phyloP scores from a whole-genome alignment of 768 basidiomycete species.

The Termitomyces sp. region DNA sequence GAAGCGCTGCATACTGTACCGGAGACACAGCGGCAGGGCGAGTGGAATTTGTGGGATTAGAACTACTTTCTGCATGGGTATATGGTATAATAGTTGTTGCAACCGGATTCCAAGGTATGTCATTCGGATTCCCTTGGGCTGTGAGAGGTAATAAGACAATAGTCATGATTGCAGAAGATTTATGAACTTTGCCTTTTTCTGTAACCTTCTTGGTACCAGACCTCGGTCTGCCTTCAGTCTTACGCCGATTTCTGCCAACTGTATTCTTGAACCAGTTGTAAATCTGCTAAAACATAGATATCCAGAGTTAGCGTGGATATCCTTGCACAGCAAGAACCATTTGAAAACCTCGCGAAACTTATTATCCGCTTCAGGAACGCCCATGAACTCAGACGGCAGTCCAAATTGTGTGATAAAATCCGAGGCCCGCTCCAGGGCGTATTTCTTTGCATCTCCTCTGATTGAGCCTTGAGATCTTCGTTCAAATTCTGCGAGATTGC shows the following conservation, averaged over 20 bases:
- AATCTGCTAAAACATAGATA: constrained; percentile 44
- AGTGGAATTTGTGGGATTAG: constrained; percentile 28
- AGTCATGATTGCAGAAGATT: background rate
- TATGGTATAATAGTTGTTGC: constrained; percentile 34
- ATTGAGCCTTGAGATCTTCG: constrained; percentile 52
- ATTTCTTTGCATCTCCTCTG: constrained; percentile 67
- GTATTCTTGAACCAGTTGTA: constrained; percentile 77
- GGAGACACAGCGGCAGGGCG: constrained; percentile 29
- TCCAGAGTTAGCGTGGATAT: constrained; percentile 11
- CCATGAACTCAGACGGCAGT: constrained; percentile 48
- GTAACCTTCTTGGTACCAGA: constrained; percentile 41
- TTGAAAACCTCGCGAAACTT: constrained; percentile 54
- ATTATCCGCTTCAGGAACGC: constrained; percentile 52
- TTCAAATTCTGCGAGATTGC: constrained; percentile 53
- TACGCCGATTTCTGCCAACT: constrained; percentile 53
- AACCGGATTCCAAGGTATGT: constrained; percentile 34
- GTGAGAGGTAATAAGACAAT: constrained; percentile 6
- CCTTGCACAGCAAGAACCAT: background rate
- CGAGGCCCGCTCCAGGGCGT: constrained; percentile 55
- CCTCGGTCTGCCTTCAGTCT: constrained; percentile 50
- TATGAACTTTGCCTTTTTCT: constrained; percentile 38
- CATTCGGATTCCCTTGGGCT: constrained; percentile 16
- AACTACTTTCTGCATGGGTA: constrained; percentile 30
- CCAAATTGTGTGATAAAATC: constrained; percentile 60
- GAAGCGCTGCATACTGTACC: constrained; percentile 38